Conservation (phyloP, 306 rosid genomes). For the Luffa aegyptiaca region DNA sequence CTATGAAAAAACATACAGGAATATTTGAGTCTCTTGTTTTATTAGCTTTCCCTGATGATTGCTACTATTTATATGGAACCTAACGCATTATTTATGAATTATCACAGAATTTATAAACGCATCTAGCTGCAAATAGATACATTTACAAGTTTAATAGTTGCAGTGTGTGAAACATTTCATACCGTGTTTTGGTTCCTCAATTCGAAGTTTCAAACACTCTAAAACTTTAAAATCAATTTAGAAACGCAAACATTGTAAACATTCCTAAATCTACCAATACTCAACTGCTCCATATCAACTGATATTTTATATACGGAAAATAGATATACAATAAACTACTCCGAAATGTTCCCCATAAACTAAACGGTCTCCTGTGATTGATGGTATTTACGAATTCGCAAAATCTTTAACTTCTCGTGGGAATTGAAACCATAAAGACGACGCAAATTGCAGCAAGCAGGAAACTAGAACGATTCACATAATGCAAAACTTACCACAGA, state of each 20-base stretch:
- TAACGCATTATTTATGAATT: background rate
- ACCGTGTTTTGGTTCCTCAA: background rate
- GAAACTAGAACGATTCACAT: background rate
- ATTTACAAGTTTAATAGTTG: background rate
- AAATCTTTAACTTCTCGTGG: background rate
- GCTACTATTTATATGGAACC: background rate
- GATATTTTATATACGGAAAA: background rate
- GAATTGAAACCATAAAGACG: background rate
- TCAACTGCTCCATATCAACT: background rate
- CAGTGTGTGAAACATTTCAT: background rate
- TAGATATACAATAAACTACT: background rate
- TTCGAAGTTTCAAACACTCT: background rate
- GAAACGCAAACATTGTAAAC: background rate
- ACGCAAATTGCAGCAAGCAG: background rate
- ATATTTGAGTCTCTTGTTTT: background rate
- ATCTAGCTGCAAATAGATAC: background rate
- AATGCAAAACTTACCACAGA: conserved; percentile 27
- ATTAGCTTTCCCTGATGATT: background rate
- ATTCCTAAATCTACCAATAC: background rate
- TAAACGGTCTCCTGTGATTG: background rate
- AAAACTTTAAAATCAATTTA: background rate
- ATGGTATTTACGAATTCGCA: background rate
- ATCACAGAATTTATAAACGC: background rate
- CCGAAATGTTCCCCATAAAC: background rate
- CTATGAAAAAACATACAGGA: background rate